These are phyloP conservation scores for Komagataella ulmi DNA, from an alignment of 805 yeast genomes.

Conservation along the genomic window DNA sequence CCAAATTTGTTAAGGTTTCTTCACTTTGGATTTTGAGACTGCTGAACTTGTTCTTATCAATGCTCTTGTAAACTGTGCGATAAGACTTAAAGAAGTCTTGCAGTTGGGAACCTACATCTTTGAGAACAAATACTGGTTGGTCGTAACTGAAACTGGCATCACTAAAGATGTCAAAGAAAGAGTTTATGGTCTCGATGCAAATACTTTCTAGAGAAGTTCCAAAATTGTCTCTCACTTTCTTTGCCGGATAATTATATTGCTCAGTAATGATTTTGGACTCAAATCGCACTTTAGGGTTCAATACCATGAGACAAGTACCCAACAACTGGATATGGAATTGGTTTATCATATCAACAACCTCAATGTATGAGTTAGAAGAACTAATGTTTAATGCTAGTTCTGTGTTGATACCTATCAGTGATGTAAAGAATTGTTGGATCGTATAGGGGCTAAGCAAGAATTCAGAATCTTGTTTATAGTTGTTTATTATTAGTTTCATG, in stretches of 20 bases:
- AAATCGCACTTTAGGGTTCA: neutral
- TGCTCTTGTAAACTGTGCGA: conserved; percentile 39
- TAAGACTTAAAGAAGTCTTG: conserved; percentile 29
- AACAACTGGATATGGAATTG: neutral
- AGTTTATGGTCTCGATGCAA: conserved; percentile 46
- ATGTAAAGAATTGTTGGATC: neutral
- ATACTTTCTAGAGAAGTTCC: conserved; percentile 11
- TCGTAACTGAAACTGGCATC: conserved; percentile 63
- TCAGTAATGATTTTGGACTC: neutral
- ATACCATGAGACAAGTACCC: neutral
- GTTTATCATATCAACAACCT: neutral
- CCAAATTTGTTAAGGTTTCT: conserved; percentile 53
- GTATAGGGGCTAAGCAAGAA: neutral
- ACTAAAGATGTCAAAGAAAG: conserved; percentile 66
- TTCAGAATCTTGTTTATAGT: neutral
- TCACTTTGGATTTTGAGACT: conserved; percentile 50
- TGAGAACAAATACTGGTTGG: conserved; percentile 46
- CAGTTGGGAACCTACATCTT: conserved; percentile 30
- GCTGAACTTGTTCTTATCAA: conserved; percentile 50
- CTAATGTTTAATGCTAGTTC: neutral
- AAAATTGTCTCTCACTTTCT: neutral
- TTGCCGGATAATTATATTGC: neutral
- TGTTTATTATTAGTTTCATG: conserved; percentile 1
- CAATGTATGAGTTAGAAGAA: neutral
- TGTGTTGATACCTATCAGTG: neutral